phyloP scores from a whole-genome alignment of 345 rosid genomes.

The Rhizophora mangle region DNA sequence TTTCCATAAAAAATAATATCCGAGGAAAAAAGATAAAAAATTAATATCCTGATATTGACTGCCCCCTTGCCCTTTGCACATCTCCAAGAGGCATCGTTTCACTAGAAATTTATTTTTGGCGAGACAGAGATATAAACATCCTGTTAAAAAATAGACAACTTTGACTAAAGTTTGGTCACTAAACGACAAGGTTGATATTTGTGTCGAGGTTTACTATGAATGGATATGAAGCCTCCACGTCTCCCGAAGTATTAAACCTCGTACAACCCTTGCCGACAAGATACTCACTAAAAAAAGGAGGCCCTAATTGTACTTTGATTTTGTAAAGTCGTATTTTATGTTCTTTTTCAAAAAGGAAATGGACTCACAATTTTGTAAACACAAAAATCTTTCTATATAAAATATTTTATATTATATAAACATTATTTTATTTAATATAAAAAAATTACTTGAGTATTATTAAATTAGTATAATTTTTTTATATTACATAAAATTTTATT shows the following conservation, averaged over 20 bases:
- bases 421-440: too few species aligned
- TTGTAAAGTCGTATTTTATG: neutral
- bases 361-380: too few species aligned
- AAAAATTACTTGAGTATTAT: too few species aligned
- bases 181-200: conserved; percentile 14
- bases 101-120: too few species aligned
- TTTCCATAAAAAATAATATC: neutral
- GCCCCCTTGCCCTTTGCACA: conserved; percentile 8
- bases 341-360: too few species aligned
- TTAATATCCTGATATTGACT: conserved; percentile 16
- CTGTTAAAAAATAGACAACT: conserved; percentile 10
- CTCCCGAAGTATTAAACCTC: conserved; percentile 58
- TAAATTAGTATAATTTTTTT: too few species aligned
- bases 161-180: neutral
- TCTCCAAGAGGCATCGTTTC: neutral
- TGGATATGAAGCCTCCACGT: conserved; percentile 67
- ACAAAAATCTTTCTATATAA: too few species aligned
- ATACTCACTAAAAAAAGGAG: conserved; percentile 27
- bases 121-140: neutral
- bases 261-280: conserved; percentile 74
- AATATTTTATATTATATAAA: too few species aligned
- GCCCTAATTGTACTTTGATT: conserved; percentile 24
- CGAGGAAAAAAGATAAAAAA: neutral
- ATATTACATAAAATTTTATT: too few species aligned
- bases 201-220: conserved; percentile 19